Conservation (phyloP, 257 asterid species). For the Parsonsia alboflavescens region DNA sequence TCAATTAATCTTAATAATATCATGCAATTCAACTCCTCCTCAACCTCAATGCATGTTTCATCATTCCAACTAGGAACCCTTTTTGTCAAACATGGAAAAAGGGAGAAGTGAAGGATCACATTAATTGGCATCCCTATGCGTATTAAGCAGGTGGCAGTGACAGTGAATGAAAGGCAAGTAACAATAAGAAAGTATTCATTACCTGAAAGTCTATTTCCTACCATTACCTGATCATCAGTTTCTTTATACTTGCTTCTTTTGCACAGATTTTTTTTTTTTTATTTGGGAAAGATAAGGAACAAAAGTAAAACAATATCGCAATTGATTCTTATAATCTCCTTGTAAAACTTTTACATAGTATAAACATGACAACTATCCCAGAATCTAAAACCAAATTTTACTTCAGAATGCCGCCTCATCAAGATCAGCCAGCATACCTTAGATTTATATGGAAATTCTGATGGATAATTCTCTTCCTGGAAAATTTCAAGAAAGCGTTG, state of each 20-base stretch:
- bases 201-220: not conserved
- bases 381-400: slow-evolving; percentile 3
- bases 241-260: not conserved
- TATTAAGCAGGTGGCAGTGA: not conserved
- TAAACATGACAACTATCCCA: not conserved
- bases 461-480: slow-evolving; percentile 82
- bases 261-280: not conserved
- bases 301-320: not conserved
- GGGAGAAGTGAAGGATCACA: not conserved
- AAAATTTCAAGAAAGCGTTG: slow-evolving; percentile 90
- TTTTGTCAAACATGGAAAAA: not conserved
- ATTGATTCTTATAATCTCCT: not conserved
- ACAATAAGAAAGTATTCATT: not conserved
- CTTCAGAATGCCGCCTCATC: slow-evolving; percentile 14
- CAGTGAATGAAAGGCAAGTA: not conserved
- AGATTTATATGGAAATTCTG: slow-evolving; percentile 80
- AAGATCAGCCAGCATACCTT: slow-evolving; percentile 46
- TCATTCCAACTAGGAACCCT: not conserved
- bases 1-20: not conserved
- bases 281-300: not conserved
- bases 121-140: not conserved
- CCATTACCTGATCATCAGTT: not conserved
- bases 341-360: not conserved
- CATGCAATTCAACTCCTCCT: not conserved
- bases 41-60: slow-evolving; percentile 1